A percentile compares a stretch with the other conserved stretches of the same genome.
Conservation (phyloP, 2,329 filamentous ascomycete genomes). For the Emmonsiellopsis sp. region DNA sequence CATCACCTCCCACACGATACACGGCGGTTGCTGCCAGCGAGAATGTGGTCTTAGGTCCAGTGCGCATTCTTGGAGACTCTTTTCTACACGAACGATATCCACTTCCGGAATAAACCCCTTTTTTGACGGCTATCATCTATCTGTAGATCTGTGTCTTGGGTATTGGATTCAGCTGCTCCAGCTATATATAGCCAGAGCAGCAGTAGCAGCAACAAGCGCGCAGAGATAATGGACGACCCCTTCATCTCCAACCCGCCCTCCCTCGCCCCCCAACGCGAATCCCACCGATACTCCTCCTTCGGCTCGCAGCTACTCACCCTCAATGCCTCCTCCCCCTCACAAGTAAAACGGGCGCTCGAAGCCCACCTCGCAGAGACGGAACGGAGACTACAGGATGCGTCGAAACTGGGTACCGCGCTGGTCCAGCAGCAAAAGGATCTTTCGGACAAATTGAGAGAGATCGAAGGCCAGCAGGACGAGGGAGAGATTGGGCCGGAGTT, state of each 20-base stretch:
- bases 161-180: too few relatives aligned
- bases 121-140: too few relatives aligned
- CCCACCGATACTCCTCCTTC: constrained; percentile 72
- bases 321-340: constrained; percentile 72
- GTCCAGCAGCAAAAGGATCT: constrained; percentile 81
- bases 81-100: too few relatives aligned
- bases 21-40: too few relatives aligned
- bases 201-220: background rate
- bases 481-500: constrained; percentile 75
- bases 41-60: too few relatives aligned
- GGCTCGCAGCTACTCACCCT: constrained; percentile 72
- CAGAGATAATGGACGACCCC: constrained; percentile 43
- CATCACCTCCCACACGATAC: too few relatives aligned
- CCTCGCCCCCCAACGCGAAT: constrained; percentile 29
- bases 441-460: constrained; percentile 70
- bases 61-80: too few relatives aligned
- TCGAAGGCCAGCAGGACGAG: constrained; percentile 68
- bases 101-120: too few relatives aligned
- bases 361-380: constrained; percentile 90
- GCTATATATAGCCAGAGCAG: background rate
- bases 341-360: constrained; percentile 80
- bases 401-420: constrained; percentile 76
- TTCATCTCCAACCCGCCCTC: constrained; percentile 44
- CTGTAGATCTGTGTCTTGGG: too few relatives aligned
- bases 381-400: constrained; percentile 81